A percentile compares a stretch with the other conserved stretches of the same genome.
These are phyloP conservation scores for Garcia nutans DNA, from an alignment of 345 rosid genomes.

Conservation along the genomic window DNA sequence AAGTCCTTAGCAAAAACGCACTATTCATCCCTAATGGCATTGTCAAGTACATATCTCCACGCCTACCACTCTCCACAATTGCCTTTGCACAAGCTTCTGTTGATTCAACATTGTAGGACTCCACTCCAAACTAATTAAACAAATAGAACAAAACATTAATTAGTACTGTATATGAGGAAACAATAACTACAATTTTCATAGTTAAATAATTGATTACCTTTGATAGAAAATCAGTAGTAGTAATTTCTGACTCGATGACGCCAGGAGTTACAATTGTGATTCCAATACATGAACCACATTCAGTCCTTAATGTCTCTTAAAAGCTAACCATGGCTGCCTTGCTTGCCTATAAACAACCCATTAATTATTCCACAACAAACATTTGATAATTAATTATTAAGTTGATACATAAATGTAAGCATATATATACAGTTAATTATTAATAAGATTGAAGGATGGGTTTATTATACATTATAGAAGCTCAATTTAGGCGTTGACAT, in stretches of 20 bases:
- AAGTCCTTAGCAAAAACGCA: not conserved
- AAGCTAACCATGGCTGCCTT: conserved; percentile 56
- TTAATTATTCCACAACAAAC: too few species aligned
- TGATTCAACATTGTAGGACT: conserved; percentile 30
- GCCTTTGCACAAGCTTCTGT: not conserved
- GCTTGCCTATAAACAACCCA: conserved; percentile 44
- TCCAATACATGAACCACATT: conserved; percentile 41
- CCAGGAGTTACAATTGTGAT: conserved; percentile 66
- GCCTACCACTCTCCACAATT: conserved; percentile 43
- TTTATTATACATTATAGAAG: conserved; percentile 44
- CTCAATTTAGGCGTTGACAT: conserved; percentile 42
- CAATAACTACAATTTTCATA: too few species aligned
- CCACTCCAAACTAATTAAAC: not conserved
- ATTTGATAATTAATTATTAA: too few species aligned
- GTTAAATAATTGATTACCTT: too few species aligned
- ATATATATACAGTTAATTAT: too few species aligned
- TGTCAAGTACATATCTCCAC: conserved; percentile 43
- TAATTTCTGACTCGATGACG: conserved; percentile 48
- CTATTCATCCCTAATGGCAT: conserved; percentile 33
- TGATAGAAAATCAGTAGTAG: conserved; percentile 1
- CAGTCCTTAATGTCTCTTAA: conserved; percentile 62
- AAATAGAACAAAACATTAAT: not conserved
- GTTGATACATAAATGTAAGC: too few species aligned
- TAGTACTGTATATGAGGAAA: too few species aligned
- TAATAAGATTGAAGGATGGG: too few species aligned